phyloP scores from a whole-genome alignment of 228 moss, liverwort and hornwort genomes.

The Sphagnum fallax region DNA sequence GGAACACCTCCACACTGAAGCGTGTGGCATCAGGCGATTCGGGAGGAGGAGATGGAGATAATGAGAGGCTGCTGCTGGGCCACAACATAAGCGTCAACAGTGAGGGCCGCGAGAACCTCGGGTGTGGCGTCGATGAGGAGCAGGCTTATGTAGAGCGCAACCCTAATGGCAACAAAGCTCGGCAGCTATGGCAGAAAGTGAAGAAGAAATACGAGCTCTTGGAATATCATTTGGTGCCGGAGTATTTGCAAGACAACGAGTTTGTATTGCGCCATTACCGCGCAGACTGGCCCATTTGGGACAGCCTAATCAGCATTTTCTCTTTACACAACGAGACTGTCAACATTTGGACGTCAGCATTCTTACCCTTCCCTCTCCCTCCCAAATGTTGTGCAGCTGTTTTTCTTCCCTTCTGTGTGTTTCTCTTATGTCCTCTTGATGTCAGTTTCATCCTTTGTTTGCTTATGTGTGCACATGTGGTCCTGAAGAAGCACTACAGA shows the following conservation, averaged over 20 bases:
- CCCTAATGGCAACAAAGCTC: not conserved
- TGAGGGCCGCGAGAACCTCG: not conserved
- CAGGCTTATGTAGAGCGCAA: not conserved
- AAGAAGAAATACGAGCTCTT: slow-evolving; percentile 6
- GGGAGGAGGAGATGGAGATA: not conserved
- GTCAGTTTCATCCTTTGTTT: no score
- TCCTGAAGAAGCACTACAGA: no score
- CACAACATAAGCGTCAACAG: no score
- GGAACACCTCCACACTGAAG: slow-evolving; percentile 14
- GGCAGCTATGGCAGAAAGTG: slow-evolving; percentile 8
- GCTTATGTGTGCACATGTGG: no score
- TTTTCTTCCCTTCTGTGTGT: no score
- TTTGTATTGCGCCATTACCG: slow-evolving; percentile 8
- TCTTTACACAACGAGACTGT: slow-evolving; percentile 8
- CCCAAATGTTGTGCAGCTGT: no score
- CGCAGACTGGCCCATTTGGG: slow-evolving; percentile 7
- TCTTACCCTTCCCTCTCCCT: no score
- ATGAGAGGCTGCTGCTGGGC: slow-evolving; percentile 1
- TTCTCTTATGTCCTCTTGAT: no score
- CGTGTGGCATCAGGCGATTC: not conserved
- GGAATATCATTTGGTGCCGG: slow-evolving; percentile 7
- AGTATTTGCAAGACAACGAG: slow-evolving; percentile 10
- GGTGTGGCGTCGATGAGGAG: slow-evolving; percentile 2
- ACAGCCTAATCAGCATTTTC: slow-evolving; percentile 8
- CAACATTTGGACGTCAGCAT: slow-evolving; percentile 10